phyloP scores from a whole-genome alignment of 2,329 filamentous ascomycete genomes.

The Emergomyces orientalis region DNA sequence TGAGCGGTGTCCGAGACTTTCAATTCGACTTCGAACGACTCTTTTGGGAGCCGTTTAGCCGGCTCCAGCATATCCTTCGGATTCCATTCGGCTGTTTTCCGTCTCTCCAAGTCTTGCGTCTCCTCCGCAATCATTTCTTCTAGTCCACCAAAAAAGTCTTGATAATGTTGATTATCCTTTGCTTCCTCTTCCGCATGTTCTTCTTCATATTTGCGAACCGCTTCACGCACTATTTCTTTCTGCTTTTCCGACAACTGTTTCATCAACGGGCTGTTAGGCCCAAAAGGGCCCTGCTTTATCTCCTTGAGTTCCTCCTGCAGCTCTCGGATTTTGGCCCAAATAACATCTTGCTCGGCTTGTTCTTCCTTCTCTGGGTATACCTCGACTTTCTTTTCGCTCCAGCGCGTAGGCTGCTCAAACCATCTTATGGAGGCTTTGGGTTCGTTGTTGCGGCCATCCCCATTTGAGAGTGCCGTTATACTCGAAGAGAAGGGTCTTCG shows the following conservation, averaged over 20 bases:
- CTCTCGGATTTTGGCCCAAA: conserved; percentile 31
- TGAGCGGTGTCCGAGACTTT: conserved; percentile 28
- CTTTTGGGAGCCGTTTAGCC: conserved; percentile 15
- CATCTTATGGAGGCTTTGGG: conserved; percentile 35
- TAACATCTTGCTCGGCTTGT: conserved; percentile 28
- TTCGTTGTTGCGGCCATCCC: conserved; percentile 22
- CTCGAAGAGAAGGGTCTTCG: conserved; percentile 26
- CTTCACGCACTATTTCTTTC: conserved; percentile 33
- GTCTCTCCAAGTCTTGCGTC: neutral
- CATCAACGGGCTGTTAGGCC: conserved; percentile 37
- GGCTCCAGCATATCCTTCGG: conserved; percentile 19
- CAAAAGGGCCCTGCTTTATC: conserved; percentile 35
- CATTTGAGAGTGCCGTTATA: conserved; percentile 22
- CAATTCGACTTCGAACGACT: conserved; percentile 27
- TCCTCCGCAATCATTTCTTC: conserved; percentile 30
- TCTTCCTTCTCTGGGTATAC: conserved; percentile 35
- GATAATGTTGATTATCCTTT: conserved; percentile 7
- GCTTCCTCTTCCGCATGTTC: conserved; percentile 23
- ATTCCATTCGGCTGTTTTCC: conserved; percentile 20
- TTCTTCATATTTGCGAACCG: conserved; percentile 34
- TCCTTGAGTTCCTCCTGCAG: conserved; percentile 34
- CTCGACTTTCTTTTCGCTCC: conserved; percentile 29
- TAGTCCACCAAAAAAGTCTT: conserved; percentile 18
- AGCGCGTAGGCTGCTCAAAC: conserved; percentile 34
- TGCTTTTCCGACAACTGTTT: conserved; percentile 34